These are phyloP conservation scores for Gloeostereum incarnatum DNA, from an alignment of 768 basidiomycete genomes.

Conservation along the genomic window DNA sequence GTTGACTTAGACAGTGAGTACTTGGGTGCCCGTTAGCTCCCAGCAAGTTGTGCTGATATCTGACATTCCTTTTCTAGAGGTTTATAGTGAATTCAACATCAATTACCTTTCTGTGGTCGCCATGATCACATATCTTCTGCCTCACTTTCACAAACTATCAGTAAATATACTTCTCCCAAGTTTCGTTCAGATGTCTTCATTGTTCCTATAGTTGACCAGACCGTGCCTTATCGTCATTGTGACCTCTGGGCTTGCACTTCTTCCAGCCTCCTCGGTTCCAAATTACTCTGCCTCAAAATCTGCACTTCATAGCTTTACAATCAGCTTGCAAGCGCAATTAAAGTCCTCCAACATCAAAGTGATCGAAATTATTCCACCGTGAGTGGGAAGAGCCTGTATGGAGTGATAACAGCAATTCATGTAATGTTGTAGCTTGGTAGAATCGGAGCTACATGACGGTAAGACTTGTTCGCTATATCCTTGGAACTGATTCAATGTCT, in stretches of 20 bases:
- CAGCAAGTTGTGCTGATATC: too few relatives aligned
- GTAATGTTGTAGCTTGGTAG: conserved; percentile 32
- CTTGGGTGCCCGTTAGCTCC: neutral
- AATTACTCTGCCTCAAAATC: conserved; percentile 54
- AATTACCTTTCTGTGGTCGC: conserved; percentile 47
- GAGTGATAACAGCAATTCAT: neutral
- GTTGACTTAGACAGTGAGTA: conserved; percentile 30
- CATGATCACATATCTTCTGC: conserved; percentile 37
- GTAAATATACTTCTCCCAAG: conserved; percentile 19
- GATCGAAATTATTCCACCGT: conserved; percentile 53
- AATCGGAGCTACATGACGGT: conserved; percentile 57
- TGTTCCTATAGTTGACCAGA: conserved; percentile 25
- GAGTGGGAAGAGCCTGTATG: conserved; percentile 12
- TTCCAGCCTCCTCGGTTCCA: conserved; percentile 29
- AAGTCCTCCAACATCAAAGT: conserved; percentile 41
- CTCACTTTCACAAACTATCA: conserved; percentile 45
- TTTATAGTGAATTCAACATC: conserved; percentile 37
- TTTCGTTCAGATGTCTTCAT: neutral
- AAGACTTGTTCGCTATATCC: conserved; percentile 9
- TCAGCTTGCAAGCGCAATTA: conserved; percentile 38
- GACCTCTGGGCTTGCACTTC: conserved; percentile 41
- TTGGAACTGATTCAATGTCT: conserved; percentile 1
- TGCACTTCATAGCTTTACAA: conserved; percentile 41
- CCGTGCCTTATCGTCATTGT: conserved; percentile 41
- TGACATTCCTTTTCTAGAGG: conserved; percentile 17